phyloP scores from a whole-genome alignment of 2,329 filamentous ascomycete species.

The Dactylonectria macrodidyma region DNA sequence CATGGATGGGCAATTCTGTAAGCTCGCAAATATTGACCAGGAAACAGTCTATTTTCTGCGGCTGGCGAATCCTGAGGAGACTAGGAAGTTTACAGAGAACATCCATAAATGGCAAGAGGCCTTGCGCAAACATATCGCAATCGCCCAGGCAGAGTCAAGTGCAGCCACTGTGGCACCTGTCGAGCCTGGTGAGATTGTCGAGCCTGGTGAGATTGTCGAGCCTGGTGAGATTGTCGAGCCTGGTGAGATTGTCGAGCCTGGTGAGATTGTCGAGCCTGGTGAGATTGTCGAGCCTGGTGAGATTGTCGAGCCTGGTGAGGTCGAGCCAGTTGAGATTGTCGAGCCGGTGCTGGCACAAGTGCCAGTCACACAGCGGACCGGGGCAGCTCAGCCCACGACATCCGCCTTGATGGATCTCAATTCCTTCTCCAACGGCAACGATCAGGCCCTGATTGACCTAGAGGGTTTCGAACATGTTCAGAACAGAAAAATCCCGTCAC shows the following conservation, averaged over 20 bases:
- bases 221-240: too few relatives aligned
- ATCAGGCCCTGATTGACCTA: conserved; percentile 30
- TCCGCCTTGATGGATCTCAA: neutral
- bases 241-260: neutral
- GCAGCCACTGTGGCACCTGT: neutral
- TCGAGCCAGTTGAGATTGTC: neutral
- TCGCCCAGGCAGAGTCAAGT: neutral
- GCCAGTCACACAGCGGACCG: neutral
- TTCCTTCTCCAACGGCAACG: neutral
- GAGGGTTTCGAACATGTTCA: conserved; percentile 22
- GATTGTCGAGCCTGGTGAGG: neutral
- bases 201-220: neutral
- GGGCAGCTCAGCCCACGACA: neutral
- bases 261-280: too few relatives aligned
- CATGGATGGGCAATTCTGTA: conserved; percentile 43
- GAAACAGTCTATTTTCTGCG: conserved; percentile 35
- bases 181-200: neutral
- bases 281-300: too few relatives aligned
- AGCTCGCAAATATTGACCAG: conserved; percentile 23
- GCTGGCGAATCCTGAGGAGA: conserved; percentile 32
- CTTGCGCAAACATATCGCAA: conserved; percentile 4
- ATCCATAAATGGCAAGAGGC: conserved; percentile 30
- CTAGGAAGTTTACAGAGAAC: conserved; percentile 34
- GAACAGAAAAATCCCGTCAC: conserved; percentile 10
- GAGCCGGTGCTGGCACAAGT: neutral